Evolutionary conservation across 768 basidiomycete genomes (phyloP).

Genomic region (Mycena vitilis): DNA sequence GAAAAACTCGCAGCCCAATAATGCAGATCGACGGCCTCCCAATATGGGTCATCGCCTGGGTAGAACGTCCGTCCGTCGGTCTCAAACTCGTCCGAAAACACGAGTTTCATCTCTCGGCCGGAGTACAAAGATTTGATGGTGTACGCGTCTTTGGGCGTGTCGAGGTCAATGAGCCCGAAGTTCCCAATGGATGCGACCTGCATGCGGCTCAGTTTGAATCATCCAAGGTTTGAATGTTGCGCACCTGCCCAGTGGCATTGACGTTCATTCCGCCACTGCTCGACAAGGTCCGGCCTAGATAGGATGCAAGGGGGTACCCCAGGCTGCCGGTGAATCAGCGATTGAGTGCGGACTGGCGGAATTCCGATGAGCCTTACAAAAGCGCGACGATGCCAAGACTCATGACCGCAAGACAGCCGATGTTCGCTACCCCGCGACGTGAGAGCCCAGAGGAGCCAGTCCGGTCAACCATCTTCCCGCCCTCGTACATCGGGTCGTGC

Average conservation of each 20-base stretch:
- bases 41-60: conserved; percentile 73
- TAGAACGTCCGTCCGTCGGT: conserved; percentile 54
- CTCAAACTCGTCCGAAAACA: conserved; percentile 90
- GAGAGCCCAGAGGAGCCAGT: conserved; percentile 60
- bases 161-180: conserved; percentile 65
- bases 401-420: conserved; percentile 57
- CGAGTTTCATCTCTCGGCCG: conserved; percentile 67
- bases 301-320: conserved; percentile 70
- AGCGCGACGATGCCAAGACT: conserved; percentile 64
- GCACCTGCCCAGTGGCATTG: conserved; percentile 77
- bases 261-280: conserved; percentile 60
- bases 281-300: conserved; percentile 55
- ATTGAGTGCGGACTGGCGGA: neutral
- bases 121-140: conserved; percentile 63
- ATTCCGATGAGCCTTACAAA: conserved; percentile 55
- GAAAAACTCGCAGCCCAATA: conserved; percentile 12
- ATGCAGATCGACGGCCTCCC: conserved; percentile 58
- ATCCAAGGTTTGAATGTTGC: neutral
- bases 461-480: conserved; percentile 64
- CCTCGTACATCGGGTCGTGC: conserved; percentile 61
- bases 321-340: conserved; percentile 51
- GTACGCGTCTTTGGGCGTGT: conserved; percentile 73
- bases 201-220: neutral
- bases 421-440: conserved; percentile 4
- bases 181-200: conserved; percentile 27